Evolutionary conservation across 495 filamentous ascomycete genomes (phyloP), one percentile per base, ranked within the genome.

Genomic region (Aspergillus heteromorphus): DNA sequence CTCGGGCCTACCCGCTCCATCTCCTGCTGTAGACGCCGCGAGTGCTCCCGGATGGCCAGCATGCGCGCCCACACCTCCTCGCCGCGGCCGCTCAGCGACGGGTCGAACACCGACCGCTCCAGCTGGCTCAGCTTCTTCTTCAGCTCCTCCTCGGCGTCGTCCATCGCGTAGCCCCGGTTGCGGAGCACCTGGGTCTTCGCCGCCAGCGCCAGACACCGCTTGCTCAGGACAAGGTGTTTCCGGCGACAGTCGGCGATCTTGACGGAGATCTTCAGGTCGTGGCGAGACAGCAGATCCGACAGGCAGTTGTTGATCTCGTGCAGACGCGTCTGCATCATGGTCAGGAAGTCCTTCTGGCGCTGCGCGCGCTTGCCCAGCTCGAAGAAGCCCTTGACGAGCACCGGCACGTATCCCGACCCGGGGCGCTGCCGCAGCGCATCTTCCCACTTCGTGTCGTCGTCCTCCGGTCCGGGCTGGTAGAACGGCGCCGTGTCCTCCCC

Each of bases 11-110:
- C 66, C 64, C 83, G 86, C 61, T 87, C 85, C 58, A 93, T 79
- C 73, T 96, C 92, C 48, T 79, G 78, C 69, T 90, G 86, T 57
- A 99, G 72, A 42, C 82, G 80, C 63, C 85, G 83, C 30, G 88
- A 87, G 58, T 90, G 82, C 56, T 92, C 89, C 59, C 89, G 77
- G 31, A 97, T 82, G 21, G 85, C 85, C 51, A 95, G 82, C 80
- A 99, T 87, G 29, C 95, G 78, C 31, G 93, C 95, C 93, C 93
- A 99, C 47, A 99, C 87, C 74, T 99, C 93, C 70, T 99, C 93
- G 49, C 84, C 84, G 51, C 91, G 75, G 4, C 91, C 92, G 48
- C 79, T 85, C 42, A 96, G 75, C 16, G 84, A 85, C 2, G 95
- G 92, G 71, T 99, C 95, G 51, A 87, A 86, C 14, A 92, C 81